phyloP scores from a whole-genome alignment of 2,329 filamentous ascomycete species.

The Orbilia blumenaviensis region DNA sequence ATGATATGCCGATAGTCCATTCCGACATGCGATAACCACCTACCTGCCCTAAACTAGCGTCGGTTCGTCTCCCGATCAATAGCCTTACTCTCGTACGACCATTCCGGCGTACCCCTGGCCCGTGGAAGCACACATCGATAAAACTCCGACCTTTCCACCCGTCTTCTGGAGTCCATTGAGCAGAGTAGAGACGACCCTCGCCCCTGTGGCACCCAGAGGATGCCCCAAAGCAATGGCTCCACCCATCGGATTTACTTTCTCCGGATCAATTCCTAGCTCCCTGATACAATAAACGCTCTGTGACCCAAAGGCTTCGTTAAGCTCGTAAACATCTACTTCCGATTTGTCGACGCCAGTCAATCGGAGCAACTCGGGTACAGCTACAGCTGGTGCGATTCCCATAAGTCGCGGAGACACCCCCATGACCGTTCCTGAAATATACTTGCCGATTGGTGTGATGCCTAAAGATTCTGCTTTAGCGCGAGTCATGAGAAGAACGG shows the following conservation, averaged over 20 bases:
- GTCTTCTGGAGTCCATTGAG: constrained; percentile 74
- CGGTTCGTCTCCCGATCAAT: constrained; percentile 26
- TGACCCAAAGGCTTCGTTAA: constrained; percentile 81
- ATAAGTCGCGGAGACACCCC: constrained; percentile 91
- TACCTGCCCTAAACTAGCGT: constrained; percentile 26
- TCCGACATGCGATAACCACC: constrained; percentile 32
- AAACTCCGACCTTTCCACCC: constrained; percentile 78
- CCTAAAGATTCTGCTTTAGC: constrained; percentile 79
- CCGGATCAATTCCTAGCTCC: constrained; percentile 71
- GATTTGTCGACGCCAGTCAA: constrained; percentile 72
- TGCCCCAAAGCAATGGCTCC: constrained; percentile 95
- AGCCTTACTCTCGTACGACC: constrained; percentile 70
- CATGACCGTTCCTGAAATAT: constrained; percentile 77
- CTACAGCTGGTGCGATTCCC: constrained; percentile 87
- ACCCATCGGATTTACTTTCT: constrained; percentile 86
- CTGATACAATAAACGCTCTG: constrained; percentile 65
- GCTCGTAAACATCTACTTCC: constrained; percentile 87
- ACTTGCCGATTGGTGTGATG: constrained; percentile 81
- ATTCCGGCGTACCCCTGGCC: constrained; percentile 79
- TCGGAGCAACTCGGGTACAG: constrained; percentile 81
- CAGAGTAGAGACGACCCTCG: constrained; percentile 79
- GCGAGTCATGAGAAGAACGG: constrained; percentile 83
- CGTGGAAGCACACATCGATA: constrained; percentile 89
- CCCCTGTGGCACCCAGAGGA: constrained; percentile 87
- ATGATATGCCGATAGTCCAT: constrained; percentile 7